These are phyloP conservation scores for Paracamarosporium sp. DNA, from an alignment of 2,329 filamentous ascomycete species.

Conservation along the genomic window DNA sequence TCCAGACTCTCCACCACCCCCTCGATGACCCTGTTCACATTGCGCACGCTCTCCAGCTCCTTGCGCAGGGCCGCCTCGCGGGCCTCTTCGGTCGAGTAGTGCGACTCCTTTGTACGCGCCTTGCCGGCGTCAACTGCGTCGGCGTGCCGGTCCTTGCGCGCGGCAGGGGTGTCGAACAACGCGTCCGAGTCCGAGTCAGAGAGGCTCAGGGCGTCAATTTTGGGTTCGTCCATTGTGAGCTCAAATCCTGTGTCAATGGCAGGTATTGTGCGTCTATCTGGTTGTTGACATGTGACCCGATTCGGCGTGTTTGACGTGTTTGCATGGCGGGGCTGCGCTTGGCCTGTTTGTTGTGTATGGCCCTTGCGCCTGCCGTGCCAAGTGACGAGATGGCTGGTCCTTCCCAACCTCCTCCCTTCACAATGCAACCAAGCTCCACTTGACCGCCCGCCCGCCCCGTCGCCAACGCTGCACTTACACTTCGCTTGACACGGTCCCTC, in stretches of 20 bases:
- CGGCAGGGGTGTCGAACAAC: constrained; percentile 63
- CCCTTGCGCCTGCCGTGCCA: constrained; percentile 11
- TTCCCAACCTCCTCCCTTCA: constrained; percentile 15
- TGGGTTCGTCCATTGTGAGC: constrained; percentile 45
- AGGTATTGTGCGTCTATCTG: background rate
- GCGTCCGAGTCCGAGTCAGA: constrained; percentile 64
- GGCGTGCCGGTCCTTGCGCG: constrained; percentile 39
- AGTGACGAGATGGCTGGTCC: constrained; percentile 9
- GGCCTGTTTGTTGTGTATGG: constrained; percentile 16
- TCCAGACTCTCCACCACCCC: constrained; percentile 74
- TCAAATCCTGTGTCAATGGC: background rate
- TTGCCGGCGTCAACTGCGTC: constrained; percentile 48
- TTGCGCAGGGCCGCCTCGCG: constrained; percentile 76
- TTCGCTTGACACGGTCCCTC: constrained; percentile 5
- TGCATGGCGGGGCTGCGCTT: constrained; percentile 16
- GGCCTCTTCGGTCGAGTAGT: constrained; percentile 69
- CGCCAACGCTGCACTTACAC: background rate
- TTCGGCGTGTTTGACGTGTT: constrained; percentile 36
- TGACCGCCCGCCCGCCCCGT: background rate
- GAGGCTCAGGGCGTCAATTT: constrained; percentile 59
- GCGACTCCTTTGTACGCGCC: constrained; percentile 55
- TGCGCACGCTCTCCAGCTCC: constrained; percentile 82
- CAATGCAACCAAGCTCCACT: background rate
- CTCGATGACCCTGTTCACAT: constrained; percentile 89
- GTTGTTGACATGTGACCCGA: constrained; percentile 13